phyloP scores from a whole-genome alignment of 768 basidiomycete genomes.

The Pulveroboletus frians region DNA sequence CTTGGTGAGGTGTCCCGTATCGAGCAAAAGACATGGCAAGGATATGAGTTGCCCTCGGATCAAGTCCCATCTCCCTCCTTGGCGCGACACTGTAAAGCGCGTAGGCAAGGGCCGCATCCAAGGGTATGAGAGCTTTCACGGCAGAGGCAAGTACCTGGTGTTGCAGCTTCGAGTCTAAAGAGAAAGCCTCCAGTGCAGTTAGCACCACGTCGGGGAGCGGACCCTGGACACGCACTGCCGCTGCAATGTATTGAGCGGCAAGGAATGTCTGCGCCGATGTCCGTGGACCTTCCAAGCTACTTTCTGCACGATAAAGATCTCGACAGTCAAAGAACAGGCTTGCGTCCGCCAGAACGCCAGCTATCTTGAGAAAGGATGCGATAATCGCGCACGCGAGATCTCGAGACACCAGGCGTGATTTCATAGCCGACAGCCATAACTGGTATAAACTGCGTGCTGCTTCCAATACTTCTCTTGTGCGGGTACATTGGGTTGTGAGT shows the following conservation, averaged over 20 bases:
- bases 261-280: slow-evolving; percentile 6
- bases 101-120: slow-evolving; percentile 31
- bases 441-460: slow-evolving; percentile 37
- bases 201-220: slow-evolving; percentile 29
- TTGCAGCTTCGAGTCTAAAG: slow-evolving; percentile 24
- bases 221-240: slow-evolving; percentile 28
- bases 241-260: slow-evolving; percentile 21
- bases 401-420: slow-evolving; percentile 31
- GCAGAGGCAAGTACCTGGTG: slow-evolving; percentile 23
- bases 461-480: slow-evolving; percentile 16
- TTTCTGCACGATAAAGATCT: slow-evolving; percentile 27
- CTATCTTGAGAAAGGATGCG: slow-evolving; percentile 43
- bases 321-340: slow-evolving; percentile 35
- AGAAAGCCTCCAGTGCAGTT: slow-evolving; percentile 21
- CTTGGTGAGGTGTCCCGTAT: slow-evolving; percentile 23
- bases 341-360: slow-evolving; percentile 35
- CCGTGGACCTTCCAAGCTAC: slow-evolving; percentile 14
- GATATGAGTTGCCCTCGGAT: slow-evolving; percentile 18
- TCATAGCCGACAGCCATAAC: slow-evolving; percentile 32
- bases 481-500: not conserved
- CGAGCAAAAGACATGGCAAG: slow-evolving; percentile 31
- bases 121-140: slow-evolving; percentile 17
- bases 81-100: slow-evolving; percentile 33
- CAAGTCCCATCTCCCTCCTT: slow-evolving; percentile 19
- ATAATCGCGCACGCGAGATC: slow-evolving; percentile 28